These are phyloP conservation scores for Boletus rubescentipes DNA, from an alignment of 768 basidiomycete species.

Conservation along the genomic window DNA sequence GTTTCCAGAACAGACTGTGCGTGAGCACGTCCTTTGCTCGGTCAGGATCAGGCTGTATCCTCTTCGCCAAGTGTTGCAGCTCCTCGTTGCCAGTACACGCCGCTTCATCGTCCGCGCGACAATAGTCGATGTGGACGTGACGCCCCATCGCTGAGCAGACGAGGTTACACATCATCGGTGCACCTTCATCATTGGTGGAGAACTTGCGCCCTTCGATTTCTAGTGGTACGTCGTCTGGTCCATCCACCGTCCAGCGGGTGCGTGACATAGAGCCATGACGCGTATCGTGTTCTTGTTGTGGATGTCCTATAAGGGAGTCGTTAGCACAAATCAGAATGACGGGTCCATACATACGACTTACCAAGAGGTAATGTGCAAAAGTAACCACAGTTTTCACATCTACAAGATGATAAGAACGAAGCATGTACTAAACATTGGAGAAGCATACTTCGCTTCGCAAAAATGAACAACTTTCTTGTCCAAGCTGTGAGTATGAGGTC, in stretches of 20 bases:
- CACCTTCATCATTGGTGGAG: conserved; percentile 52
- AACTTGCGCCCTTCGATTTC: conserved; percentile 59
- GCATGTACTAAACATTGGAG: neutral
- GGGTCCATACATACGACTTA: conserved; percentile 20
- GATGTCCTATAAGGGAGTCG: conserved; percentile 41
- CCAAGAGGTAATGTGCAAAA: conserved; percentile 58
- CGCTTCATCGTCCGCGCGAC: conserved; percentile 39
- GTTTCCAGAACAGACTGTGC: conserved; percentile 55
- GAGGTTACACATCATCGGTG: conserved; percentile 63
- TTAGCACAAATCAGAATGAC: neutral
- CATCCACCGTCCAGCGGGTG: conserved; percentile 57
- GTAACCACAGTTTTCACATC: conserved; percentile 57
- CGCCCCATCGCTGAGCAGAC: conserved; percentile 55
- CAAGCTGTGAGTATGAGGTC: conserved; percentile 47
- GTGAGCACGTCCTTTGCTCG: conserved; percentile 53
- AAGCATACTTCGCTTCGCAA: conserved; percentile 47
- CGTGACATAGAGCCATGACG: conserved; percentile 63
- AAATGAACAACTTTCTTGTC: conserved; percentile 50
- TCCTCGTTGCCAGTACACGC: conserved; percentile 43
- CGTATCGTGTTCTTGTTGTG: conserved; percentile 62
- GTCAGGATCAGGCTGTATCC: conserved; percentile 46
- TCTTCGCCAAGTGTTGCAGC: conserved; percentile 44
- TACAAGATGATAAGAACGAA: conserved; percentile 14
- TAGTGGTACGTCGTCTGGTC: conserved; percentile 45
- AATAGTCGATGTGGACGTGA: conserved; percentile 58